Base-by-base conservation (phyloP, 78 protist genomes). In the Pelomyxa schiedti region DNA sequence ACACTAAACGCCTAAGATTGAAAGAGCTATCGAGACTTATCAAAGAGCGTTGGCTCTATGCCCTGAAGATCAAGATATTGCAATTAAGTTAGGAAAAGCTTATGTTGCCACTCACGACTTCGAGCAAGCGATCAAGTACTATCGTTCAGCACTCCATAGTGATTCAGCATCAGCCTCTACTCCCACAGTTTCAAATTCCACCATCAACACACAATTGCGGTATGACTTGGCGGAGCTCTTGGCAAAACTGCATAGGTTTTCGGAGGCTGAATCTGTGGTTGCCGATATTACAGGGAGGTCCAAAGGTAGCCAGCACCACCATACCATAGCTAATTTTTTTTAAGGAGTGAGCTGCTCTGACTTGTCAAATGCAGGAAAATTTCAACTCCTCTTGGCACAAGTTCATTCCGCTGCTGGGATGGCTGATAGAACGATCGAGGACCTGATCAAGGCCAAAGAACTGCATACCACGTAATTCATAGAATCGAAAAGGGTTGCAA, bases 21-120 rank as follows among this genome's bases (percentile, higher is more conserved):
- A 81, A n/a, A 28, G 39, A 52, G 88, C 93, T 63, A 76, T 85
- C 66, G 6, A 6, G 28, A 72, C 72, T 9, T 86, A 73, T 69
- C 83, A 79, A 47, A 1, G 2, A 3, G 93, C 87, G 5, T 71
- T 79, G 32, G 38, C 35, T 38, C 0, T 28, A 22, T 29, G 65
- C 3, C 80, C 79, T 8, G 64, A 8, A 39, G 69, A 84, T 24
- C n/a, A 77, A 6, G n/a, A 29, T 30, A 75, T 88, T 38, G 79
- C 85, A 38, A 5, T 39, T 24, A 74, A 76, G 79, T 81, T 88
- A 26, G 93, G 93, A 4, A 1, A 1, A 16, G 85, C 90, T 8
- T 66, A 85, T 40, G 88, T 89, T 63, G n/a, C 58, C 8, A 78
- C 93, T 5, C 90, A 89, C 76, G 84, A 78, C 65, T 89, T 65